These are phyloP conservation scores for Triangularia verruculosa DNA, from an alignment of 2,329 filamentous ascomycete genomes.

Conservation along the genomic window DNA sequence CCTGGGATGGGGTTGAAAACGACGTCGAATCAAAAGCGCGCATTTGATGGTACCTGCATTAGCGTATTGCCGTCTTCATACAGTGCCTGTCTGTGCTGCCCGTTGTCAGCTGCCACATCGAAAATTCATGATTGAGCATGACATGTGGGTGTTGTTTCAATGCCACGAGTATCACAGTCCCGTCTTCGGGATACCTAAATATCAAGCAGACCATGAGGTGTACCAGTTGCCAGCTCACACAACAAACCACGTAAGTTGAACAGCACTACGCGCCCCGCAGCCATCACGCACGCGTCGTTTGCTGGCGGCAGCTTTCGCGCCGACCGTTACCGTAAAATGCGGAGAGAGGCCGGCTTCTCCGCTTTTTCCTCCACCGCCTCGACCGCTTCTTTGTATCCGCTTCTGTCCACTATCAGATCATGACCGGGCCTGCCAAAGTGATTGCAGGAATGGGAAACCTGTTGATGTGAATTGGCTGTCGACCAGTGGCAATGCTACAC, in stretches of 20 bases:
- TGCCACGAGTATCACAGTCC: neutral
- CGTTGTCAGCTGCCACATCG: neutral
- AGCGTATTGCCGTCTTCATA: neutral
- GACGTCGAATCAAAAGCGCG: constrained; percentile 14
- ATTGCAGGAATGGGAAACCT: neutral
- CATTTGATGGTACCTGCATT: constrained; percentile 9
- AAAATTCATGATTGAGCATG: neutral
- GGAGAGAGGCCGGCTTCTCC: constrained; percentile 5
- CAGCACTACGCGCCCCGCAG: neutral
- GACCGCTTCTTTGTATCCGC: neutral
- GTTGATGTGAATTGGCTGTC: neutral
- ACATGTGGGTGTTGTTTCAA: neutral
- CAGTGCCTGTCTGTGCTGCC: neutral
- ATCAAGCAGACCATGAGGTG: neutral
- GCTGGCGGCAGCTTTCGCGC: constrained; percentile 9
- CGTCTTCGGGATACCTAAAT: too few species aligned
- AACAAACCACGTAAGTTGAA: neutral
- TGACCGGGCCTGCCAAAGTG: constrained; percentile 8
- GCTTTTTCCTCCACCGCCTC: neutral
- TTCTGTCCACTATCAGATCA: constrained; percentile 5
- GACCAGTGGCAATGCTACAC: constrained; percentile 8
- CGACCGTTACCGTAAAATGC: constrained; percentile 4
- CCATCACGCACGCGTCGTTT: constrained; percentile 1
- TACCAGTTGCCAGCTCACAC: neutral
- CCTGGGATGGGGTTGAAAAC: constrained; percentile 3